Evolutionary conservation across 805 yeast species (phyloP), one percentile per base, ranked within the genome.

Genomic region (Cyberlindnera maclurae): DNA sequence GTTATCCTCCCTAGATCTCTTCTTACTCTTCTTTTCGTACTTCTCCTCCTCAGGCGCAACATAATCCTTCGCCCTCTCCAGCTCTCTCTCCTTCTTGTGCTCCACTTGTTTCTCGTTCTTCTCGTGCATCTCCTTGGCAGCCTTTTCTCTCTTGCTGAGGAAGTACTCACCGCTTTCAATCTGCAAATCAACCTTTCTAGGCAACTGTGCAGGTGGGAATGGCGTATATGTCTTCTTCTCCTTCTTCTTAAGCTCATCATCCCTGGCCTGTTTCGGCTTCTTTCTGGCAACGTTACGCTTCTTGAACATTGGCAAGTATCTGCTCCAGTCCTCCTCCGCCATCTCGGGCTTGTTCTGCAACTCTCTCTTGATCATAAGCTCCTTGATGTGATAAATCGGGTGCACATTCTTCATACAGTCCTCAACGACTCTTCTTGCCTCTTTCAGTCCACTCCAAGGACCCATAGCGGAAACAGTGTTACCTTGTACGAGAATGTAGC

Each of bases 141-240:
- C 81, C 69, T 86, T 87, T 55, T 89, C 95, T 54, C 70, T 76
- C 68, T 86, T 83, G 44, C 87, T 84, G 66, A 93, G 71, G 77
- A 93, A 93, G 66, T 87, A 93, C 63, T 93, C 98, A 76, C 98
- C 98, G 69, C 94, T 80, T 64, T 93, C 98, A 63, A 93, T 88
- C 68, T 88, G 95, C 60, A 89, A 68, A 75, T 93, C 98, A 63
- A 93, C 71, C 84, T 93, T 89, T 71, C 97, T 82, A 57, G 97
- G 98, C 50, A 78, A 76, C 65, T 86, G 98, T 37, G 86, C 84
- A 52, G 98, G 97, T 67, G 98, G 98, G 88, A 93, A 93, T 58
- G 98, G 97, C 26, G 98, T 93, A 75, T 90, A 90, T 4, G 77
- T 80, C 64, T 82, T 89, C 70, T 46, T 43, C 42, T 39, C 47